Base-by-base conservation (phyloP, 805 yeast species). In the Candida tammaniensis region DNA sequence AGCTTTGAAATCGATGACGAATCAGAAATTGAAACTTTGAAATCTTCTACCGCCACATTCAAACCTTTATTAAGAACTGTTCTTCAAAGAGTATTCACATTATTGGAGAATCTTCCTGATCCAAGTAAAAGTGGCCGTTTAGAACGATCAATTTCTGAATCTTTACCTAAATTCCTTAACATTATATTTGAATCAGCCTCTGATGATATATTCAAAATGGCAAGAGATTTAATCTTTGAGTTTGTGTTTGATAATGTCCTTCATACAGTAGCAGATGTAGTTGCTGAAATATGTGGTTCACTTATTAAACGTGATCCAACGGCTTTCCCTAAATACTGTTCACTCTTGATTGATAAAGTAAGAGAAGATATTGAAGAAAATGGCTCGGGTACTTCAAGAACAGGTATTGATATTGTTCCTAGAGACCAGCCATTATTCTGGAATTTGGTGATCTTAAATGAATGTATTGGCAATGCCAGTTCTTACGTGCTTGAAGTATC, bases 371-470 rank as follows among this genome's bases (percentile, higher is more conserved):
- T 91, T 14, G 62, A 63, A 8, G 86, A 80, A 44, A 84, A 89
- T 43, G 83, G 78, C 3, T 97, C 97, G 0, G 98, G 97, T 3
- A 59, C 74, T 1, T 64, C 80, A 0, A 72, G 96, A 53, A 72
- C 77, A 4, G 76, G 82, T 0, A 64, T 72, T 5, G 89, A 83
- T 19, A 68, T 83, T 17, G 68, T 79, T 17, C 85, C 85, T n/a
- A 71, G 88, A 26, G 98, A 93, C 56, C 82, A 81, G 19, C 74
- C 80, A 13, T 59, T 93, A 7, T 77, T 78, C 19, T 78, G 95
- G 77, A 76, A 81, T 49, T 54, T 86, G 20, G 72, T 80, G 3
- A 74, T 87, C 2, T 57, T 89, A 27, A 78, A 81, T 50, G 89
- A 86, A 52, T 66, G 80, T 17, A 55, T 84, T 24, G 78, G 87